Percentiles rank a stretch among this genome's conserved stretches.
Conservation (phyloP, 768 basidiomycete genomes). For the Tricholoma matsutake region DNA sequence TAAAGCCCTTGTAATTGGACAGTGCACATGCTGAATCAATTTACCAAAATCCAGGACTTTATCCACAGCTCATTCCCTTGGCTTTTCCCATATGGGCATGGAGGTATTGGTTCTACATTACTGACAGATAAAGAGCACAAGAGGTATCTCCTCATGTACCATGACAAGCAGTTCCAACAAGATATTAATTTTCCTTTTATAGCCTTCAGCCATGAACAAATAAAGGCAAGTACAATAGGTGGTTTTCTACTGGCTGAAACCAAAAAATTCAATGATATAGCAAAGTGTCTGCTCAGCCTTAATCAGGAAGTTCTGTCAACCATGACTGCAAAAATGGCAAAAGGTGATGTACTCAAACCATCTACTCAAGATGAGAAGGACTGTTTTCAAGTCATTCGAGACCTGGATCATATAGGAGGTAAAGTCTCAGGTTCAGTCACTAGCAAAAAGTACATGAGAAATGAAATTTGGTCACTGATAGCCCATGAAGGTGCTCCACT, state of each 20-base stretch:
- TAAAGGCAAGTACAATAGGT: too few relatives aligned
- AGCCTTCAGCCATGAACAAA: constrained; percentile 39
- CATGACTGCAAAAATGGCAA: constrained; percentile 19
- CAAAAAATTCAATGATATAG: constrained; percentile 22
- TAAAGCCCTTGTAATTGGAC: constrained; percentile 19
- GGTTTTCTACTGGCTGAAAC: constrained; percentile 27
- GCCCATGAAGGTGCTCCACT: too few relatives aligned
- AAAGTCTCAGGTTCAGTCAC: too few relatives aligned
- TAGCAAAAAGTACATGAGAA: too few relatives aligned
- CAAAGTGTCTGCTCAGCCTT: constrained; percentile 16
- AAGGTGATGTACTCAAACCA: constrained; percentile 22
- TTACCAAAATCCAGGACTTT: constrained; percentile 30
- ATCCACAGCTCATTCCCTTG: constrained; percentile 37
- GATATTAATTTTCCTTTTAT: constrained; percentile 31
- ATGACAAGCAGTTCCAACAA: constrained; percentile 13
- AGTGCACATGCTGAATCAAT: constrained; percentile 15
- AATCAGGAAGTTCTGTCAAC: constrained; percentile 18
- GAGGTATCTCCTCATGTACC: constrained; percentile 26
- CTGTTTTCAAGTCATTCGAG: too few relatives aligned
- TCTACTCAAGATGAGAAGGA: too few relatives aligned
- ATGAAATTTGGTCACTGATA: too few relatives aligned
- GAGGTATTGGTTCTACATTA: too few relatives aligned
- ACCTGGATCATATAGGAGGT: too few relatives aligned
- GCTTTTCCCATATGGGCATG: constrained; percentile 40
- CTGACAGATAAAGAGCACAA: constrained; percentile 24